Evolutionary conservation across 192 early-diverging fungal species (phyloP), one percentile per base, ranked within the genome.

Genomic region (Mortierella antarctica): DNA sequence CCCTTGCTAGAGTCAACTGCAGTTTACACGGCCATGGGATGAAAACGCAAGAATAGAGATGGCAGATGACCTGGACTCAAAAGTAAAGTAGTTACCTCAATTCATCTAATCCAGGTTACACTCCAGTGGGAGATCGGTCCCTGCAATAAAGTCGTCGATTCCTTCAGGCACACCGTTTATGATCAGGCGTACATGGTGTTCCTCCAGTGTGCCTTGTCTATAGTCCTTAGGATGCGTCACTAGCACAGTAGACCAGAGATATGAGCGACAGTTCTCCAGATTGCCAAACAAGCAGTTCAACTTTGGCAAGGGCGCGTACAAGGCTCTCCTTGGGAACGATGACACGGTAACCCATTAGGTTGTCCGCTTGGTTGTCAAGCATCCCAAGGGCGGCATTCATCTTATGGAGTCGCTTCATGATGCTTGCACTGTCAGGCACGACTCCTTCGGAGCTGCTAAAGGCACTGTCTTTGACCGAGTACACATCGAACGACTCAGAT

Each of bases 1-100:
- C 98, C 98, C 85, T 99, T 99, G 62, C 88, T 85, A 85, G 97
- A 99, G 82, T 98, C 95, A 61, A 99, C 95, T 95, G 68, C 4
- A 45, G 12, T 18, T 41, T 42, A n/a, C 53, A 79, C 61, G n/a
- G 9, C 46, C 17, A 62, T 42, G 14, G 53, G 15, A 58, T 21
- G 50, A 8, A 46, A 39, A 5, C 70, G 11, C 45, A 49, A 42
- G 62, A 55, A 18, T 23, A 44, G 46, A 20, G 20, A 10, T 40
- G 39, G 31, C 31, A 58, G 7, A 56, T 20, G 15, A 39, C 10
- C 23, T 20, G 18, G 40, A 39, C 18, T 39, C 21, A 63, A 40
- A 39, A 8, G 15, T 45, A 57, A 18, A 6, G 21, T 11, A 55
- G 67, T 73, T 85, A 93, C 93, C 92, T 70, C 97, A 96, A 57